Conservation (phyloP, 2,329 filamentous ascomycete species). For the Cladosporium velox region DNA sequence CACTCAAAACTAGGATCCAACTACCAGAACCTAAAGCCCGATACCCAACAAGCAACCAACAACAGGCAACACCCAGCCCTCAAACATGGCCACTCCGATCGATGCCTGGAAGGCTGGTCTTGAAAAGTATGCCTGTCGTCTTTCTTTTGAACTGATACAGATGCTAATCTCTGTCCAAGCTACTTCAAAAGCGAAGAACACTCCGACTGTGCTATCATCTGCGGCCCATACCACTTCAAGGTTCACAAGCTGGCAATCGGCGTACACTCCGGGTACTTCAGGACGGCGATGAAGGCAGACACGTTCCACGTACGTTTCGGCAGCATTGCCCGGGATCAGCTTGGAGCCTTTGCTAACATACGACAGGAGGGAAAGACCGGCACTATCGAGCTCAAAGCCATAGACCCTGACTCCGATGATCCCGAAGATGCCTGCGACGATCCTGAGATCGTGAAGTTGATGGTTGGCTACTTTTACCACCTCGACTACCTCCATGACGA, state of each 20-base stretch:
- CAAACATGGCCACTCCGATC: not conserved
- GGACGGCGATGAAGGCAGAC: conserved; percentile 20
- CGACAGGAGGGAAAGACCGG: conserved; percentile 24
- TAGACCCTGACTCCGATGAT: conserved; percentile 12
- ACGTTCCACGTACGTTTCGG: conserved; percentile 20
- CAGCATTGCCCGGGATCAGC: too few relatives aligned
- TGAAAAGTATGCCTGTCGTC: not conserved
- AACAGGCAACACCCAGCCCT: not conserved
- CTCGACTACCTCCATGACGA: conserved; percentile 25
- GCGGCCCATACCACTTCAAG: conserved; percentile 42
- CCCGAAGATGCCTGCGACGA: conserved; percentile 25
- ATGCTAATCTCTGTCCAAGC: conserved; percentile 3
- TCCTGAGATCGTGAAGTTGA: conserved; percentile 29
- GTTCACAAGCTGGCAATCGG: conserved; percentile 47
- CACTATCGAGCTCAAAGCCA: conserved; percentile 21
- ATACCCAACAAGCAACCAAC: not conserved
- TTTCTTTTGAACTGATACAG: not conserved
- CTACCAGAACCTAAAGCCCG: too few relatives aligned
- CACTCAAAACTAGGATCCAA: not conserved
- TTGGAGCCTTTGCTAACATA: not conserved
- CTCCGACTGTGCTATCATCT: conserved; percentile 47
- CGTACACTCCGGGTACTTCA: conserved; percentile 43
- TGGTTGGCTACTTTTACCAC: conserved; percentile 35
- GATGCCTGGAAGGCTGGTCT: not conserved
- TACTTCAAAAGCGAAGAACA: conserved; percentile 29